Conservation (phyloP, 2,329 filamentous ascomycete genomes). For the Fulvia fulva region DNA sequence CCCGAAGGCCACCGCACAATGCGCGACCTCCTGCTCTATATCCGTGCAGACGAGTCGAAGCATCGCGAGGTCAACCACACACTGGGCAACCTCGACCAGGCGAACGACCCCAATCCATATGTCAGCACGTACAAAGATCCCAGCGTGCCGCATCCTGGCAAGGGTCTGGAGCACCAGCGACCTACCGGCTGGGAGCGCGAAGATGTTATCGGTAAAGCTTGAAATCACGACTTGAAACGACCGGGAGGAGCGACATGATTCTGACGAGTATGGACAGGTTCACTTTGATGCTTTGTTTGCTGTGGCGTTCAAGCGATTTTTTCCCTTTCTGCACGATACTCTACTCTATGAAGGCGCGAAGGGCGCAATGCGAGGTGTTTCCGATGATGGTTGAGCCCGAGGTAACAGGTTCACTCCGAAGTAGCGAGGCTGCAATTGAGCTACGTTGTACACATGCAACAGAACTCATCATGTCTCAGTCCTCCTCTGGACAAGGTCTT, state of each 20-base stretch:
- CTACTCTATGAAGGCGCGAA: neutral
- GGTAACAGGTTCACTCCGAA: too few species aligned
- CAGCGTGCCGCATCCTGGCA: constrained; percentile 63
- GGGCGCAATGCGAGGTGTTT: neutral
- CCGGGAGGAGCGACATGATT: neutral
- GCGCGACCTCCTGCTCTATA: constrained; percentile 81
- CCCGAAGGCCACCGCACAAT: constrained; percentile 77
- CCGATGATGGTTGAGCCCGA: neutral
- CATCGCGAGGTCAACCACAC: constrained; percentile 90
- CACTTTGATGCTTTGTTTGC: neutral
- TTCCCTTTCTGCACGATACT: neutral
- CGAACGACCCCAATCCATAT: constrained; percentile 87
- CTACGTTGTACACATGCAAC: too few species aligned
- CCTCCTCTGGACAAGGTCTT: too few species aligned
- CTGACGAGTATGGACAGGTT: neutral
- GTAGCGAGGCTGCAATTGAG: too few species aligned
- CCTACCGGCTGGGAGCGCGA: constrained; percentile 76
- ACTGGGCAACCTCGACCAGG: constrained; percentile 79
- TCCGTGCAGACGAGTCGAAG: constrained; percentile 83
- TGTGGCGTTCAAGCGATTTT: constrained; percentile 14
- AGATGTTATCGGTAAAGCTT: constrained; percentile 60
- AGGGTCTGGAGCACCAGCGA: constrained; percentile 61
- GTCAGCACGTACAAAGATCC: constrained; percentile 74
- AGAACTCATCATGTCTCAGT: too few species aligned
- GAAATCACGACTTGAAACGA: neutral